A percentile compares a stretch with the other conserved stretches of the same genome.
Conservation (phyloP, 1,139 yeast species). For the Candida dubliniensis region DNA sequence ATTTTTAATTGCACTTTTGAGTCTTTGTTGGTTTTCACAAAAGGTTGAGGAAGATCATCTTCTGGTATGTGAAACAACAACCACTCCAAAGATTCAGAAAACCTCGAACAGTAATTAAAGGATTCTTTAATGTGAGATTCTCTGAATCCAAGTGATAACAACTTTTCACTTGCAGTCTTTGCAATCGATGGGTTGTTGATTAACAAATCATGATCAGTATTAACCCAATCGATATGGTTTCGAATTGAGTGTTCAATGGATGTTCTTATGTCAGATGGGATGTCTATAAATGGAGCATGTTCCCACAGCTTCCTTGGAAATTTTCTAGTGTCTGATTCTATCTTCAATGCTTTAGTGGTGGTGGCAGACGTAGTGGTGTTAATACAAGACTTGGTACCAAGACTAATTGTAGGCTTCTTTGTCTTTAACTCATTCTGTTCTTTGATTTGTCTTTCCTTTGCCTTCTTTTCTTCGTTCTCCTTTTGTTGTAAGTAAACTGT, state of each 20-base stretch:
- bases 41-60: conserved; percentile 76
- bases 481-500: conserved; percentile 55
- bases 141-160: conserved; percentile 64
- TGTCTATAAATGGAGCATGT: conserved; percentile 54
- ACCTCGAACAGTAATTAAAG: conserved; percentile 54
- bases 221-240: conserved; percentile 55
- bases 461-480: conserved; percentile 39
- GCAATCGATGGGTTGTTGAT: neutral
- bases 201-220: conserved; percentile 18
- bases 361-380: neutral
- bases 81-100: conserved; percentile 72
- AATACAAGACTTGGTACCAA: conserved; percentile 17
- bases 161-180: conserved; percentile 14
- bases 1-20: conserved; percentile 49
- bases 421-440: conserved; percentile 38
- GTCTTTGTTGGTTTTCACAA: conserved; percentile 47
- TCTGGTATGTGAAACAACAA: conserved; percentile 86
- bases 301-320: conserved; percentile 71
- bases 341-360: conserved; percentile 3
- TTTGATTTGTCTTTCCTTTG: conserved; percentile 45
- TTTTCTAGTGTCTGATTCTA: conserved; percentile 2
- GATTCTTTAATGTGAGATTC: conserved; percentile 71
- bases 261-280: conserved; percentile 48
- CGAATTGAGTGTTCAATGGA: conserved; percentile 56
- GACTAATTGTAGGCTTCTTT: conserved; percentile 43